Evolutionary conservation across 176 grass and related monocot species (phyloP).

Genomic region (Otatea glauca): DNA sequence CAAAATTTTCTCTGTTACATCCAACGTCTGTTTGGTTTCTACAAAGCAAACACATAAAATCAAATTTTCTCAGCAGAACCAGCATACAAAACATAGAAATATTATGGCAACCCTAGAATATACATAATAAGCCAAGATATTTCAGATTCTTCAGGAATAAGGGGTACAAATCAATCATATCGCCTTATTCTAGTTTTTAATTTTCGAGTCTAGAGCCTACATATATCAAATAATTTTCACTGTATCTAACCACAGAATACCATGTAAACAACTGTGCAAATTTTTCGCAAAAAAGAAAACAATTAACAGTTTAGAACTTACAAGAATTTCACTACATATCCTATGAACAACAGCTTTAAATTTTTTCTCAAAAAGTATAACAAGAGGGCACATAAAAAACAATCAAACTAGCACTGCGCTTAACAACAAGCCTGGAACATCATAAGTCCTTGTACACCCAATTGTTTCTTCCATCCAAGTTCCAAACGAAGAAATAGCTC

Average conservation of each 20-base stretch:
- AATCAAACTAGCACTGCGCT: constrained; percentile 20
- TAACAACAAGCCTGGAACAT: constrained; percentile 31
- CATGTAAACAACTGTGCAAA: background rate
- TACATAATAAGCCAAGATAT: background rate
- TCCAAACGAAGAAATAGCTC: constrained; percentile 9
- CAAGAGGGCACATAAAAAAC: background rate
- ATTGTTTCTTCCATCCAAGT: constrained; percentile 33
- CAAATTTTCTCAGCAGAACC: constrained; percentile 21
- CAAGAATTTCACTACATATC: background rate
- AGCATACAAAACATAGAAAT: constrained; percentile 7
- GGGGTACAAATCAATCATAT: background rate
- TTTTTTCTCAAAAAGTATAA: background rate
- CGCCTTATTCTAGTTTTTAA: background rate
- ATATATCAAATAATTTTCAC: background rate
- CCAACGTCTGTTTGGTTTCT: constrained; percentile 15
- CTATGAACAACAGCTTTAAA: constrained; percentile 5
- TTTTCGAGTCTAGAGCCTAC: background rate
- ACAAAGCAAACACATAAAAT: constrained; percentile 14
- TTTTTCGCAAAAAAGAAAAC: background rate
- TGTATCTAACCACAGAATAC: constrained; percentile 15
- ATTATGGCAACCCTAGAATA: background rate
- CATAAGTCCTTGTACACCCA: constrained; percentile 3
- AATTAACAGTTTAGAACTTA: background rate
- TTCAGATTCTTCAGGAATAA: constrained; percentile 27
- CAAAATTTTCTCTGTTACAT: background rate